These are phyloP conservation scores for Tulasnella sp. DNA, from an alignment of 768 basidiomycete species.

Conservation along the genomic window DNA sequence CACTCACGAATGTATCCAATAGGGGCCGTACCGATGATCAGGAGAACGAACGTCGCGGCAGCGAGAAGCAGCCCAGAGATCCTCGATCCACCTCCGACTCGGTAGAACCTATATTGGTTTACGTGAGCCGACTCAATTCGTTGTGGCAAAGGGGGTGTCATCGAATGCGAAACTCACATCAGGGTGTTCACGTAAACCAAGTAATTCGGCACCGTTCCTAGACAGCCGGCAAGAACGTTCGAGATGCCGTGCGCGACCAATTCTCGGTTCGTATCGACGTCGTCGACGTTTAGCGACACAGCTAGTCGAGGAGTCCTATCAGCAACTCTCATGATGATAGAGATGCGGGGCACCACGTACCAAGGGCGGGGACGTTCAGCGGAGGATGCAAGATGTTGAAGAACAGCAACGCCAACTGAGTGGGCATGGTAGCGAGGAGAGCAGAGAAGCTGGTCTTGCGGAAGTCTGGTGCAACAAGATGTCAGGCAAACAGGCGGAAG, in stretches of 20 bases:
- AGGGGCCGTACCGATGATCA: slow-evolving; percentile 83
- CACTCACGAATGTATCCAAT: slow-evolving; percentile 89
- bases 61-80: slow-evolving; percentile 87
- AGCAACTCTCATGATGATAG: too few species aligned
- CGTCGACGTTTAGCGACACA: slow-evolving; percentile 84
- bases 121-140: slow-evolving; percentile 37
- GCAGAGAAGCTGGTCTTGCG: slow-evolving; percentile 61
- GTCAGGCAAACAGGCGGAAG: neutral
- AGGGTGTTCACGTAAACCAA: slow-evolving; percentile 87
- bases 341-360: slow-evolving; percentile 46
- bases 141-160: neutral
- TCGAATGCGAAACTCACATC: slow-evolving; percentile 52
- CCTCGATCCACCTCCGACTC: slow-evolving; percentile 86
- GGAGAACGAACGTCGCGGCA: slow-evolving; percentile 65
- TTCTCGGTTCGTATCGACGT: slow-evolving; percentile 87
- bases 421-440: slow-evolving; percentile 84
- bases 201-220: slow-evolving; percentile 86
- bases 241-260: slow-evolving; percentile 92
- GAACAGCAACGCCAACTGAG: slow-evolving; percentile 89
- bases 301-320: slow-evolving; percentile 48
- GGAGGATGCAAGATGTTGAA: slow-evolving; percentile 87
- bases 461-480: slow-evolving; percentile 54
- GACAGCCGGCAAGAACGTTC: slow-evolving; percentile 76
- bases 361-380: slow-evolving; percentile 86
- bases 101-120: slow-evolving; percentile 68